phyloP scores from a whole-genome alignment of 176 grass and related monocot genomes.

The Triticum timopheevii region DNA sequence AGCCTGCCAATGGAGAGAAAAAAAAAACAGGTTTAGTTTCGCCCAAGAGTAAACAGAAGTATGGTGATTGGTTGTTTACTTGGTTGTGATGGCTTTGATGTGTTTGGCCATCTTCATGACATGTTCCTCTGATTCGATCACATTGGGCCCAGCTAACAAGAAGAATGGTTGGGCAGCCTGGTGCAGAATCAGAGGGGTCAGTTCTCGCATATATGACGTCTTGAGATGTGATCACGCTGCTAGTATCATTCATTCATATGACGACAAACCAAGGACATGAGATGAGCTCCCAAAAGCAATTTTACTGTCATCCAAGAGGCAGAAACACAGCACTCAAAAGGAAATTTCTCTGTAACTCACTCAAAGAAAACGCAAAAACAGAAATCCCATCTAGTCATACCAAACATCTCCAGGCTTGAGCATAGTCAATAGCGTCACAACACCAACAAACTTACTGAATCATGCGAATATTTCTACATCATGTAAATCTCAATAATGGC shows the following conservation, averaged over 20 bases:
- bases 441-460: neutral
- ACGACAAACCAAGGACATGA: neutral
- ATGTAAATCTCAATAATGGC: neutral
- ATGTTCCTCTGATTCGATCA: conserved; percentile 95
- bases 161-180: conserved; percentile 92
- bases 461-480: neutral
- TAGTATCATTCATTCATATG: neutral
- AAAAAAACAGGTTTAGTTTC: neutral
- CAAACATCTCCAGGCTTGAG: neutral
- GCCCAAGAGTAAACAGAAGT: neutral
- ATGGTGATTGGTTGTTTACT: conserved; percentile 39
- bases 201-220: neutral
- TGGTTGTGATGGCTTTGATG: conserved; percentile 69
- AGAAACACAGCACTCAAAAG: neutral
- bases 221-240: neutral
- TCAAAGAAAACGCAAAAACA: neutral
- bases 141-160: conserved; percentile 83
- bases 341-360: no score
- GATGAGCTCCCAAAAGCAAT: neutral
- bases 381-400: neutral
- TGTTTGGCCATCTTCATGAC: conserved; percentile 86
- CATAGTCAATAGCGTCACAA: neutral
- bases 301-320: neutral
- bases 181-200: conserved; percentile 28
- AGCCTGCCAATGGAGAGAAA: conserved; percentile 47